Evolutionary conservation across 2,329 filamentous ascomycete genomes (phyloP).

Genomic region (Balansia obtecta): DNA sequence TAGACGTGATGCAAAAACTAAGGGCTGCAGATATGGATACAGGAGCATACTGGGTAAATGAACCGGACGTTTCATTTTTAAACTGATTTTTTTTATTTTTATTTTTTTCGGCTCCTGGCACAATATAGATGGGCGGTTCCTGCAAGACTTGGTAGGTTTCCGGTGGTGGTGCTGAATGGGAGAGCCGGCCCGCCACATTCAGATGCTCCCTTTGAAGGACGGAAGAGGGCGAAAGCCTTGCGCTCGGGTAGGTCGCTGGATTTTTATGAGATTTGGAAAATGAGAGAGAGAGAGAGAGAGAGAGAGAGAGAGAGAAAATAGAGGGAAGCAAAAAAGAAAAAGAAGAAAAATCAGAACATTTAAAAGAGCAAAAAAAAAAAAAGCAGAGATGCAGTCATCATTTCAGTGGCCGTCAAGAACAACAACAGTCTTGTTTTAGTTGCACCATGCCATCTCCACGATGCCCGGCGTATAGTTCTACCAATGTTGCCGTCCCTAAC

Average conservation of each 20-base stretch:
- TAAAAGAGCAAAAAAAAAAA: neutral
- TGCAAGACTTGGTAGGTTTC: neutral
- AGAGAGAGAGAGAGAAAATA: neutral
- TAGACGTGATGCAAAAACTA: neutral
- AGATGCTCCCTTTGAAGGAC: neutral
- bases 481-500: slow-evolving; percentile 2
- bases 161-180: slow-evolving; percentile 4
- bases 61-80: neutral
- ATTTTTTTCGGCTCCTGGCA: too few relatives aligned
- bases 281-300: neutral
- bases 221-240: neutral
- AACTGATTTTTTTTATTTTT: too few relatives aligned
- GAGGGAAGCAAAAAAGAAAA: neutral
- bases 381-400: slow-evolving; percentile 1
- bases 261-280: neutral
- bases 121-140: neutral
- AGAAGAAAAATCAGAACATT: too few relatives aligned
- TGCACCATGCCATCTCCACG: neutral
- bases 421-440: neutral
- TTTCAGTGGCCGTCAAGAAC: neutral
- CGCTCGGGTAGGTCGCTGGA: neutral
- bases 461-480: slow-evolving; percentile 3
- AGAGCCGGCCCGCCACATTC: slow-evolving; percentile 11
- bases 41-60: neutral
- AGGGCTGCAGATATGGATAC: neutral